Evolutionary conservation across 2,329 filamentous ascomycete genomes (phyloP).

Genomic region (Thelonectria discophora): DNA sequence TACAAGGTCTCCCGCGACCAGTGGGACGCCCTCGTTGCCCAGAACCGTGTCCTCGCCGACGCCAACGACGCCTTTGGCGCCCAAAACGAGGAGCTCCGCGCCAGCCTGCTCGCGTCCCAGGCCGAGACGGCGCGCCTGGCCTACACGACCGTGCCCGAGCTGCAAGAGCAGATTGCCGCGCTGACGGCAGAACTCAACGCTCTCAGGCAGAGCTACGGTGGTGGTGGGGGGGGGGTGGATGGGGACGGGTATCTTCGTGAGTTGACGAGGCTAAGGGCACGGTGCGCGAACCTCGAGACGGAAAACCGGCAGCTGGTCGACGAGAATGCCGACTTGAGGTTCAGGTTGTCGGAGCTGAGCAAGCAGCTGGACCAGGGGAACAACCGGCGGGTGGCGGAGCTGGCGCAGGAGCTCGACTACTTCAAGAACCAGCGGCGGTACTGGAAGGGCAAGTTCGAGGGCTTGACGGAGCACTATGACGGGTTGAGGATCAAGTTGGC

Average conservation of each 20-base stretch:
- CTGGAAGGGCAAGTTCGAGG: constrained; percentile 45
- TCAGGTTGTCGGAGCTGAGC: constrained; percentile 43
- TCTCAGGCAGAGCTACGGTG: constrained; percentile 46
- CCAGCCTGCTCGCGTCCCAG: constrained; percentile 47
- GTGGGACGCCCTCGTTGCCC: constrained; percentile 49
- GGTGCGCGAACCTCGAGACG: constrained; percentile 47
- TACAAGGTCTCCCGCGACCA: constrained; percentile 49
- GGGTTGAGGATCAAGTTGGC: constrained; percentile 46
- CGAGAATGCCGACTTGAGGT: constrained; percentile 49
- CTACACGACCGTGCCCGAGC: constrained; percentile 46
- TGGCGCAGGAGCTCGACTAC: constrained; percentile 46
- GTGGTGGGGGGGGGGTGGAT: constrained; percentile 46
- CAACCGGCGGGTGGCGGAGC: constrained; percentile 46
- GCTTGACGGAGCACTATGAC: constrained; percentile 40
- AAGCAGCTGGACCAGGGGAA: constrained; percentile 43
- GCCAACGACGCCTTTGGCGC: constrained; percentile 46
- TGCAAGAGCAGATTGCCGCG: constrained; percentile 49
- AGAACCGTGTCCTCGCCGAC: constrained; percentile 49
- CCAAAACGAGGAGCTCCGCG: constrained; percentile 48
- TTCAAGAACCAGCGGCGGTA: constrained; percentile 47
- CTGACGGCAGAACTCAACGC: constrained; percentile 52
- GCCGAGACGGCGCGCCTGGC: constrained; percentile 48
- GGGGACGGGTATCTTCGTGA: constrained; percentile 39
- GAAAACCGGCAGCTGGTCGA: constrained; percentile 49
- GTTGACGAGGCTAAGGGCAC: constrained; percentile 46